A percentile compares a stretch with the other conserved stretches of the same genome.
Conservation (phyloP, 2,329 filamentous ascomycete species). For the Capronia americana region DNA sequence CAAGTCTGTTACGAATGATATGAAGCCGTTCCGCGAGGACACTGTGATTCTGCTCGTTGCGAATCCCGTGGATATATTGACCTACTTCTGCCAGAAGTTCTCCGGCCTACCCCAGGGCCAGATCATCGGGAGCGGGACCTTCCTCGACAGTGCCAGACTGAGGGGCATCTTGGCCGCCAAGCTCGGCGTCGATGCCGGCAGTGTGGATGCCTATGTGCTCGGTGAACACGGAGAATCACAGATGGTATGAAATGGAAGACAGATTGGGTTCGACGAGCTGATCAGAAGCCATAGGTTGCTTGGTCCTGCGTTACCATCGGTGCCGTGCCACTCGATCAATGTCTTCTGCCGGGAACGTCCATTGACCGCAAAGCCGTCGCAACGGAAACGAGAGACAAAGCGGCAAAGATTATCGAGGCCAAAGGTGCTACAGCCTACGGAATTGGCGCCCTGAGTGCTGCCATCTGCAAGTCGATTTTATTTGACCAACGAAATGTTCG, state of each 20-base stretch:
- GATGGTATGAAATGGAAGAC: conserved; percentile 44
- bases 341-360: conserved; percentile 41
- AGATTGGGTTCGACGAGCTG: neutral
- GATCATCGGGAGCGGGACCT: conserved; percentile 62
- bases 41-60: conserved; percentile 60
- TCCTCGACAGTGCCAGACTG: conserved; percentile 59
- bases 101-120: conserved; percentile 57
- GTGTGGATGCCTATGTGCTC: conserved; percentile 54
- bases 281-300: conserved; percentile 43
- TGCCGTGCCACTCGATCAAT: conserved; percentile 50
- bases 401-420: conserved; percentile 55
- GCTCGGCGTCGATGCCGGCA: conserved; percentile 42
- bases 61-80: conserved; percentile 63
- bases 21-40: conserved; percentile 57
- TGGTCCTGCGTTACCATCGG: conserved; percentile 55
- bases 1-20: conserved; percentile 54
- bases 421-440: conserved; percentile 61
- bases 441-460: conserved; percentile 56
- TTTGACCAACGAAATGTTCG: conserved; percentile 56
- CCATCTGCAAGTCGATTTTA: conserved; percentile 59
- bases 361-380: conserved; percentile 49
- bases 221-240: conserved; percentile 59
- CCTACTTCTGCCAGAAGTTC: conserved; percentile 56
- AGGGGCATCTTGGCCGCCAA: conserved; percentile 34
- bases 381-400: conserved; percentile 55